Conservation (phyloP, 208 protist species). For the Angomonas ambiguus region DNA sequence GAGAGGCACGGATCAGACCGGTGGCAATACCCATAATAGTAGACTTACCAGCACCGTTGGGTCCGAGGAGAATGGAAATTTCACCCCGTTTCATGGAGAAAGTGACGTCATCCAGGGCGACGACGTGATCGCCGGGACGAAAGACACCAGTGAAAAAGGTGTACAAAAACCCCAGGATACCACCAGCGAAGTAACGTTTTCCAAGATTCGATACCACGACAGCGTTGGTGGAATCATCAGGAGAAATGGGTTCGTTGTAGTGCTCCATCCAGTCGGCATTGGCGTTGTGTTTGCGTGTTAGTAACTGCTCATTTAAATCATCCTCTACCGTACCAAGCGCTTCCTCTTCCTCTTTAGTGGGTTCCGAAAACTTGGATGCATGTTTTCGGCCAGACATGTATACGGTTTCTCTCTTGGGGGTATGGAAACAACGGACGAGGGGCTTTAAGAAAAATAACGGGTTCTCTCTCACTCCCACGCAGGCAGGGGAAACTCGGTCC, state of each 20-base stretch:
- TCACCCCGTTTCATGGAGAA: slow-evolving; percentile 67
- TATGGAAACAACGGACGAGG: slow-evolving; percentile 37
- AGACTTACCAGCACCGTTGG: slow-evolving; percentile 85
- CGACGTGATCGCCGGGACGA: slow-evolving; percentile 38
- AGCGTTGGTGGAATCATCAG: slow-evolving; percentile 19
- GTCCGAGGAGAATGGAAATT: slow-evolving; percentile 73
- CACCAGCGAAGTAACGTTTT: slow-evolving; percentile 59
- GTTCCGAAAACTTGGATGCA: no score
- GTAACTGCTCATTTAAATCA: background rate
- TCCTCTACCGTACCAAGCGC: background rate
- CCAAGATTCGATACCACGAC: slow-evolving; percentile 46
- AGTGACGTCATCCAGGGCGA: slow-evolving; percentile 61
- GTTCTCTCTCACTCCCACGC: slow-evolving; percentile 46
- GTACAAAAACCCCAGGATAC: slow-evolving; percentile 59
- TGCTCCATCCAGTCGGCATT: slow-evolving; percentile 31
- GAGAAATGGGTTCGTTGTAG: slow-evolving; percentile 34
- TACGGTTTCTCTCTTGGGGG: slow-evolving; percentile 18
- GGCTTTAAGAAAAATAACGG: slow-evolving; percentile 71
- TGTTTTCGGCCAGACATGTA: slow-evolving; percentile 19
- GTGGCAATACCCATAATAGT: slow-evolving; percentile 76
- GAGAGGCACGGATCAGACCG: slow-evolving; percentile 57
- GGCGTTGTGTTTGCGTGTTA: background rate
- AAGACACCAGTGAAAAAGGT: slow-evolving; percentile 58
- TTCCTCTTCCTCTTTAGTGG: background rate
- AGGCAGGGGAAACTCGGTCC: slow-evolving; percentile 69